Conservation (phyloP, 2,329 filamentous ascomycete genomes). For the Ceratocystis papillata region DNA sequence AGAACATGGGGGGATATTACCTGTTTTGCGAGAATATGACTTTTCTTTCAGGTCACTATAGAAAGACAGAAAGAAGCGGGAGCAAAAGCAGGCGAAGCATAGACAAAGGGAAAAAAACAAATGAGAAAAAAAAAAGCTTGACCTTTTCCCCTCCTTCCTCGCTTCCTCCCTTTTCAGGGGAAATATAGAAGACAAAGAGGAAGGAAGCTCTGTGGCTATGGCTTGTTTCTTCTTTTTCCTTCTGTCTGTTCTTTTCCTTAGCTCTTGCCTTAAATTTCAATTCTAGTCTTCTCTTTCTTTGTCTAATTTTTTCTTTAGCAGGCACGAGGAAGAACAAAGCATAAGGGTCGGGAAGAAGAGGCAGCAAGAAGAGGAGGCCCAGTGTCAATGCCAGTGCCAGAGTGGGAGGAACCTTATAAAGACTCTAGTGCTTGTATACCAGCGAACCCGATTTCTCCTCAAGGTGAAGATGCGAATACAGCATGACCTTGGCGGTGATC, state of each 20-base stretch:
- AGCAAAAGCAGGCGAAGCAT: neutral
- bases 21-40: too few relatives aligned
- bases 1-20: neutral
- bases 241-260: neutral
- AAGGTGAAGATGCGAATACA: too few relatives aligned
- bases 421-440: too few relatives aligned
- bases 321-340: neutral
- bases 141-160: neutral
- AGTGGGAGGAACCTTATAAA: too few relatives aligned
- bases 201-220: neutral
- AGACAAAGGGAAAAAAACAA: neutral
- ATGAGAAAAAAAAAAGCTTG: neutral
- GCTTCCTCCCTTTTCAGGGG: neutral
- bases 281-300: neutral
- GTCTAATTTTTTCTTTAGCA: neutral
- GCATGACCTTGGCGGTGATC: neutral
- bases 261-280: neutral
- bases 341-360: too few relatives aligned
- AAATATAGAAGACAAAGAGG: neutral
- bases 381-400: too few relatives aligned
- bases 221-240: constrained; percentile 11
- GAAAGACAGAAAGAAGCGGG: neutral
- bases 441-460: too few relatives aligned
- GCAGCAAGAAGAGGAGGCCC: too few relatives aligned
- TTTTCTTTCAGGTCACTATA: too few relatives aligned